Evolutionary conservation across 768 basidiomycete genomes (phyloP).

Genomic region (Tulasnella sp.): DNA sequence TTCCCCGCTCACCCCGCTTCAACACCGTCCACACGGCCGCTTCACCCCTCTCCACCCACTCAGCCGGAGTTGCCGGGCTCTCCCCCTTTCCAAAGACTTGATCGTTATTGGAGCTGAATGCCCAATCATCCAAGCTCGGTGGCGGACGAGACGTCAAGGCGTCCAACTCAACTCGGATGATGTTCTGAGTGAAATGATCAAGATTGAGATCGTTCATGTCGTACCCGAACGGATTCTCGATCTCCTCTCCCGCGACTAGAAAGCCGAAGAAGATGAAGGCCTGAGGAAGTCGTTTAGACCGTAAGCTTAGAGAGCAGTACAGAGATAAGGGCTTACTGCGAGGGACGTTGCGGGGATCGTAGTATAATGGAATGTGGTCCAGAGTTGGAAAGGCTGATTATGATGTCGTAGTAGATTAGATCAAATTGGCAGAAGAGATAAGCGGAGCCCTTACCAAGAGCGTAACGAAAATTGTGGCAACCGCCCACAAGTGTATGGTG

Average conservation of each 20-base stretch:
- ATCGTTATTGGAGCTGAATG: constrained; percentile 20
- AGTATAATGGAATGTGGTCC: constrained; percentile 39
- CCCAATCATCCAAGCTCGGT: constrained; percentile 22
- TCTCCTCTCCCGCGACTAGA: constrained; percentile 14
- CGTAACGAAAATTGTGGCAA: constrained; percentile 49
- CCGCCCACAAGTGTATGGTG: constrained; percentile 55
- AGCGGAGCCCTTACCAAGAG: constrained; percentile 50
- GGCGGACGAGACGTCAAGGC: constrained; percentile 24
- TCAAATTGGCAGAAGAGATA: constrained; percentile 38
- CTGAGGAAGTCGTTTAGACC: too few relatives aligned
- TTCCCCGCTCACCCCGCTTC: background rate
- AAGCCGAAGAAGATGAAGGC: constrained; percentile 16
- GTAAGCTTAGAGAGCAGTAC: too few relatives aligned
- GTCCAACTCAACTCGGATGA: constrained; percentile 24
- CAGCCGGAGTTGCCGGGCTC: background rate
- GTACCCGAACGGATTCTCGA: constrained; percentile 25
- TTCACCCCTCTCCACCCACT: constrained; percentile 10
- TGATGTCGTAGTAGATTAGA: background rate
- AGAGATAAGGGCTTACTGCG: constrained; percentile 25
- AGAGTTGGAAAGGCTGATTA: constrained; percentile 53
- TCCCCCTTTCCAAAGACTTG: constrained; percentile 13
- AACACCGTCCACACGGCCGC: background rate
- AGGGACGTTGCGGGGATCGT: constrained; percentile 54
- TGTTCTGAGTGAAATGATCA: constrained; percentile 24
- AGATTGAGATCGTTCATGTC: constrained; percentile 25